Conservation (phyloP, 2,329 filamentous ascomycete species). For the Pseudogymnoascus verrucosus region DNA sequence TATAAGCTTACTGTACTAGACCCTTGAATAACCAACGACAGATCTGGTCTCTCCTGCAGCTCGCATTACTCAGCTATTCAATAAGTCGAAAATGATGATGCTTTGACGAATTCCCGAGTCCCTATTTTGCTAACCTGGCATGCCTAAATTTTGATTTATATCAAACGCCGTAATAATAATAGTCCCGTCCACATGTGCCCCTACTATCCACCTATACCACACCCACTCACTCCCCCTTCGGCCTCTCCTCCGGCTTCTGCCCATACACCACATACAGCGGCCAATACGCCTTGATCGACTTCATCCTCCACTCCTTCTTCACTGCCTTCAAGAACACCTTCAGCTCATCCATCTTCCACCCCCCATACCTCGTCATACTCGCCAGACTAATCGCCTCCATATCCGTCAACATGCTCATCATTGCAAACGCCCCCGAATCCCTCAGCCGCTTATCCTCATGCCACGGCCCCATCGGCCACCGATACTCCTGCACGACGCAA, state of each 20-base stretch:
- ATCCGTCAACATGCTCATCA: constrained; percentile 22
- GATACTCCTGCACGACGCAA: constrained; percentile 32
- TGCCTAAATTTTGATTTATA: background rate
- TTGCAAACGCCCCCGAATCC: constrained; percentile 26
- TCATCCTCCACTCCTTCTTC: constrained; percentile 13
- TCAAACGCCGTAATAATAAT: background rate
- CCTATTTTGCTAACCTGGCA: background rate
- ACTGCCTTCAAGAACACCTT: constrained; percentile 15
- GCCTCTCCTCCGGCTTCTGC: constrained; percentile 13
- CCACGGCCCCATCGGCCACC: constrained; percentile 36
- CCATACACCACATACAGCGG: constrained; percentile 13
- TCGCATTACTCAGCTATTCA: background rate
- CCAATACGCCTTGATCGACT: constrained; percentile 14
- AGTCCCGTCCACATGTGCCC: background rate
- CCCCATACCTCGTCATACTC: constrained; percentile 14
- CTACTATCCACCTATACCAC: background rate
- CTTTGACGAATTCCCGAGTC: background rate
- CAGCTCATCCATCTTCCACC: constrained; percentile 14
- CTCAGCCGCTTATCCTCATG: constrained; percentile 29
- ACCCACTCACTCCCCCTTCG: background rate
- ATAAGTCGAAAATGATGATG: background rate
- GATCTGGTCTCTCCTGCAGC: background rate
- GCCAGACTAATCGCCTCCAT: constrained; percentile 14
- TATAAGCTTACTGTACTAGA: background rate
- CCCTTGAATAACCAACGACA: background rate